Base-by-base conservation (phyloP, 371 early-diverging fungal species). In the Mortierella sp. region DNA sequence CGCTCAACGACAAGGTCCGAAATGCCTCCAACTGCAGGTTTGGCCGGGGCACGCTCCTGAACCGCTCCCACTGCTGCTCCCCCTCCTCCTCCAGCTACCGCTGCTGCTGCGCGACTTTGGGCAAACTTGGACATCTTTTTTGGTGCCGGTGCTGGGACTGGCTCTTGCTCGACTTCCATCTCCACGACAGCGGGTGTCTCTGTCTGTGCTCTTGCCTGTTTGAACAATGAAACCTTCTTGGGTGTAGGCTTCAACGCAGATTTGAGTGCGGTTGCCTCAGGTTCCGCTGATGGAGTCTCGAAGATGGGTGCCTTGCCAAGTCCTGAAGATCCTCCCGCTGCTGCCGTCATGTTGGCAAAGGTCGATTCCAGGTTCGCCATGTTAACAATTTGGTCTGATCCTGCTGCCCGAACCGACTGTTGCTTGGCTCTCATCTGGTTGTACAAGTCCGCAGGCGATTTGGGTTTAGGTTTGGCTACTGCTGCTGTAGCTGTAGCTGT, bases 91-190 rank as follows among this genome's bases (percentile, higher is more conserved):
- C 3, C 51, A 18, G 51, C 16, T 6, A 2, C 72, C 12, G 75
- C 76, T 51, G 81, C 78, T n/a, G 84, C 76, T 44, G 75, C 76
- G 10, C 84, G 77, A 29, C 71, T 72, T 75, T 51, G 73, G 1
- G 81, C 81, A 70, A 84, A 84, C 68, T 74, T 78, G 7, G 85
- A 84, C 75, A 81, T 68, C 58, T 78, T 84, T 14, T 78, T 80
- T 29, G 78, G 73, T 44, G 80, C 48, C n/a, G 74, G 21, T 38
- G 38, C 32, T 46, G 60, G 44, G 11, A 27, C 58, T 11, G 48
- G 73, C 43, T 71, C 70, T 35, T 29, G 54, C 27, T 68, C 54
- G 16, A 24, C 29, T 7, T 65, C 73, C n/a, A 54, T 44, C 49
- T 70, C 70, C n/a, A 60, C 46, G n/a, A 71, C 74, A 5, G 29